These are phyloP conservation scores for Tetragonia tetragonoides DNA, from an alignment of 148 eudicot species.

Conservation along the genomic window DNA sequence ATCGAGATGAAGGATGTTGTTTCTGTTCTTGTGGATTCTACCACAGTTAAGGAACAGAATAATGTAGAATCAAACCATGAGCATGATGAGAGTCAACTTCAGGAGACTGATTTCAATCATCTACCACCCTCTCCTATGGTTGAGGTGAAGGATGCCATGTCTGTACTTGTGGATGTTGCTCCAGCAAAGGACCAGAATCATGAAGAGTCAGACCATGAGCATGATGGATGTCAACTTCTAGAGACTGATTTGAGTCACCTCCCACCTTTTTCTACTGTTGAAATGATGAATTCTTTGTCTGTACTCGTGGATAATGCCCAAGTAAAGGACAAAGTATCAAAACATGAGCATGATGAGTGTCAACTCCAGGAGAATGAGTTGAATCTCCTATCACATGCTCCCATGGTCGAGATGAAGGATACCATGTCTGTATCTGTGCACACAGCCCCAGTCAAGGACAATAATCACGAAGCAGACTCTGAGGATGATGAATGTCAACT, in stretches of 20 bases:
- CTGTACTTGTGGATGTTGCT: slow-evolving; percentile 19
- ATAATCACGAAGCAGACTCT: slow-evolving; percentile 18
- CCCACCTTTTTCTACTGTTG: slow-evolving; percentile 20
- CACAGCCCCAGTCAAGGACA: slow-evolving; percentile 18
- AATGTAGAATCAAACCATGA: slow-evolving; percentile 21
- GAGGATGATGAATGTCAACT: slow-evolving; percentile 27
- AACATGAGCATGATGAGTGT: neutral
- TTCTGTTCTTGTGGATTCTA: slow-evolving; percentile 23
- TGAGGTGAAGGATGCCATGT: slow-evolving; percentile 28
- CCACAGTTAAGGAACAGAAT: slow-evolving; percentile 19
- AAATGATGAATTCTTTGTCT: slow-evolving; percentile 29
- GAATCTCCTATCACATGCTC: slow-evolving; percentile 22
- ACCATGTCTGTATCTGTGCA: slow-evolving; percentile 28
- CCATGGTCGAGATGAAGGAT: slow-evolving; percentile 26
- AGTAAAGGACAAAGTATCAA: slow-evolving; percentile 15
- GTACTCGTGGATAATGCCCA: slow-evolving; percentile 12
- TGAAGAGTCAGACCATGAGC: slow-evolving; percentile 24
- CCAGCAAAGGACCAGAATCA: slow-evolving; percentile 19
- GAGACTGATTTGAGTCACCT: slow-evolving; percentile 29
- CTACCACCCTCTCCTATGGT: slow-evolving; percentile 24
- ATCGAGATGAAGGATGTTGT: slow-evolving; percentile 27
- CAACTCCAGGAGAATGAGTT: slow-evolving; percentile 30
- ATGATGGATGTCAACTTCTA: slow-evolving; percentile 25
- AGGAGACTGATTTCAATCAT: slow-evolving; percentile 27
- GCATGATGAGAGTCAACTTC: slow-evolving; percentile 25